These are phyloP conservation scores for Tardiomyces digboiensis DNA, from an alignment of 1,139 yeast species.

Conservation along the genomic window DNA sequence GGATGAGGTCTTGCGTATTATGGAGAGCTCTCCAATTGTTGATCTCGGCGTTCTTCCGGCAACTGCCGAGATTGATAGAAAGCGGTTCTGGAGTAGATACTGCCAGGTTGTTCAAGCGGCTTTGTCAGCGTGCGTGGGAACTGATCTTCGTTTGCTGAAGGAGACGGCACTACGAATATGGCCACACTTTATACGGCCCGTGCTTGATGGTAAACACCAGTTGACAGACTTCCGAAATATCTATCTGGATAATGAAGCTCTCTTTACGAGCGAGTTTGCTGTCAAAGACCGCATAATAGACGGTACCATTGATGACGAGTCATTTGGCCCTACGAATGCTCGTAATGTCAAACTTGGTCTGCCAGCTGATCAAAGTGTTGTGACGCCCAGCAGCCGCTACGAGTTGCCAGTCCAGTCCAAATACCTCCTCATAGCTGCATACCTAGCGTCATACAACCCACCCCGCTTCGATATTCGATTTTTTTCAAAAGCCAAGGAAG, in stretches of 20 bases:
- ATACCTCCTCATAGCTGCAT: conserved; percentile 55
- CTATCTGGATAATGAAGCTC: conserved; percentile 26
- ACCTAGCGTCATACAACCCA: conserved; percentile 58
- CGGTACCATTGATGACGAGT: conserved; percentile 5
- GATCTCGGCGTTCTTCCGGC: neutral
- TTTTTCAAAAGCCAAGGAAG: conserved; percentile 50
- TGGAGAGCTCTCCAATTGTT: conserved; percentile 16
- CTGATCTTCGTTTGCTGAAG: neutral
- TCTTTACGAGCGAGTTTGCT: conserved; percentile 35
- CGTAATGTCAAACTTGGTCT: neutral
- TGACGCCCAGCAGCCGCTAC: neutral
- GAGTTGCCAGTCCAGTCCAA: conserved; percentile 47
- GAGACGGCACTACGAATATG: neutral
- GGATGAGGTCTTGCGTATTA: conserved; percentile 32
- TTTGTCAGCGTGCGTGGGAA: neutral
- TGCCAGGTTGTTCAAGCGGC: neutral
- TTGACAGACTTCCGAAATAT: neutral
- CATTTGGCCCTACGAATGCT: neutral
- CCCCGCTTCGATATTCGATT: conserved; percentile 48
- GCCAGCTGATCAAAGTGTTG: neutral
- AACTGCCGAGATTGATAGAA: neutral
- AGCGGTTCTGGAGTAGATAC: neutral
- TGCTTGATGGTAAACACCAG: neutral
- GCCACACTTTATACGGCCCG: neutral
- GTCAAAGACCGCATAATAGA: conserved; percentile 21